Evolutionary conservation across 495 filamentous ascomycete species (phyloP).

Genomic region (Penicillium arizonense): DNA sequence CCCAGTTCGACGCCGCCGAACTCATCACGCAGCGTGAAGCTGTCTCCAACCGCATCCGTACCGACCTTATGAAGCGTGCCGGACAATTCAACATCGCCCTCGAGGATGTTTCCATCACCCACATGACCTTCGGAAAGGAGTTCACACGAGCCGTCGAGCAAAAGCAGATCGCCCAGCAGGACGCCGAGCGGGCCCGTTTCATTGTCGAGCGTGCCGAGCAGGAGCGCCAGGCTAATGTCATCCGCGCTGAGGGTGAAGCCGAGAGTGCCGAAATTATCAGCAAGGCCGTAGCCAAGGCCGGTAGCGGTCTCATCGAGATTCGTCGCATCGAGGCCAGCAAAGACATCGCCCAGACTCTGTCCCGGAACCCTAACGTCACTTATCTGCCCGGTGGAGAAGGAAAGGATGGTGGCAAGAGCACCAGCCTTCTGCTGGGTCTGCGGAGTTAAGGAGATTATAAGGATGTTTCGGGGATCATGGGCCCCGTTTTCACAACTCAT

Average conservation of each 20-base stretch:
- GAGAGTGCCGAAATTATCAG: slow-evolving; percentile 93
- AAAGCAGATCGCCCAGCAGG: slow-evolving; percentile 99
- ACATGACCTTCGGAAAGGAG: slow-evolving; percentile 99
- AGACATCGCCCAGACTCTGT: slow-evolving; percentile 90
- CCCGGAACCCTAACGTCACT: slow-evolving; percentile 90
- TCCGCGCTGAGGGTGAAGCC: slow-evolving; percentile 94
- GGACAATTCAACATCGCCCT: slow-evolving; percentile 98
- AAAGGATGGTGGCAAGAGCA: slow-evolving; percentile 62
- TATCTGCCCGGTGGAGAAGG: slow-evolving; percentile 79
- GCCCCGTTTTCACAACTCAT: slow-evolving; percentile 21
- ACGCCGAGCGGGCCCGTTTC: slow-evolving; percentile 94
- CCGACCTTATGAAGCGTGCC: slow-evolving; percentile 93
- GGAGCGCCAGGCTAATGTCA: slow-evolving; percentile 97
- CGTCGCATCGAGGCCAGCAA: slow-evolving; percentile 94
- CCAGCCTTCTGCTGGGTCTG: slow-evolving; percentile 60
- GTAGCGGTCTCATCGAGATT: slow-evolving; percentile 92
- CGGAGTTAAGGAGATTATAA: slow-evolving; percentile 35
- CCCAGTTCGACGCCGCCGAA: slow-evolving; percentile 98
- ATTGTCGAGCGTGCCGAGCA: slow-evolving; percentile 99
- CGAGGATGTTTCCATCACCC: slow-evolving; percentile 98
- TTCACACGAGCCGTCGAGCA: slow-evolving; percentile 99
- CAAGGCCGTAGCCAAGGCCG: slow-evolving; percentile 85
- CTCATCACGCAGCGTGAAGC: slow-evolving; percentile 99
- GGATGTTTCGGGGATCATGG: slow-evolving; percentile 13
- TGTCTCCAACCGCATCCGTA: slow-evolving; percentile 91